A percentile compares a stretch with the other conserved stretches of the same genome.
Conservation (phyloP, 2,329 filamentous ascomycete genomes). For the Fonsecaea erecta region DNA sequence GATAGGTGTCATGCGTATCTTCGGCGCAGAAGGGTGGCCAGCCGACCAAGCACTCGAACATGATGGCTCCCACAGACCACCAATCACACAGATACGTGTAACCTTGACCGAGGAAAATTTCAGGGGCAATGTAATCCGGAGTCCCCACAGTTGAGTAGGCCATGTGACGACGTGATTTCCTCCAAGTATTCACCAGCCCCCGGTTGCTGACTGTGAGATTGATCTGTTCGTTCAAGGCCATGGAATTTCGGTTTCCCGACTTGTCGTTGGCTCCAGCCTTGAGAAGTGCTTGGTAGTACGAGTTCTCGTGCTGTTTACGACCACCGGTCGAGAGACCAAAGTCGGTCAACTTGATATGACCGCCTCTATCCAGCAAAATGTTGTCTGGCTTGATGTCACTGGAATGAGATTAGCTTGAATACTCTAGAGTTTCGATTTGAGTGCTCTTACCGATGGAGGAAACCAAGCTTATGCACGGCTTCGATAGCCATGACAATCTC, state of each 20-base stretch:
- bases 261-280: conserved; percentile 73
- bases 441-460: conserved; percentile 89
- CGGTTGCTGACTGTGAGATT: conserved; percentile 98
- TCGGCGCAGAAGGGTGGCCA: conserved; percentile 99
- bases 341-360: conserved; percentile 97
- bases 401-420: conserved; percentile 39
- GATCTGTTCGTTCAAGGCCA: conserved; percentile 91
- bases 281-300: conserved; percentile 96
- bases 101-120: conserved; percentile 95
- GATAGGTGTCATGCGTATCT: conserved; percentile 95
- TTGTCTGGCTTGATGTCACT: conserved; percentile 99
- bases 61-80: conserved; percentile 98
- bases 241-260: conserved; percentile 83
- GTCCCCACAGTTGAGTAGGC: conserved; percentile 98
- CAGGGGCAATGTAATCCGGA: conserved; percentile 96
- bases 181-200: conserved; percentile 97
- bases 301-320: conserved; percentile 96
- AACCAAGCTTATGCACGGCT: conserved; percentile 95
- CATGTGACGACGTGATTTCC: conserved; percentile 91
- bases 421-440: not conserved
- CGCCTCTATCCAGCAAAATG: conserved; percentile 90
- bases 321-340: conserved; percentile 98
- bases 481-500: conserved; percentile 98
- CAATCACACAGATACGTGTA: conserved; percentile 98
- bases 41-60: conserved; percentile 98